Evolutionary conservation across 2,329 filamentous ascomycete species (phyloP), one percentile per base, ranked within the genome.

Genomic region (Botrytis deweyae): DNA sequence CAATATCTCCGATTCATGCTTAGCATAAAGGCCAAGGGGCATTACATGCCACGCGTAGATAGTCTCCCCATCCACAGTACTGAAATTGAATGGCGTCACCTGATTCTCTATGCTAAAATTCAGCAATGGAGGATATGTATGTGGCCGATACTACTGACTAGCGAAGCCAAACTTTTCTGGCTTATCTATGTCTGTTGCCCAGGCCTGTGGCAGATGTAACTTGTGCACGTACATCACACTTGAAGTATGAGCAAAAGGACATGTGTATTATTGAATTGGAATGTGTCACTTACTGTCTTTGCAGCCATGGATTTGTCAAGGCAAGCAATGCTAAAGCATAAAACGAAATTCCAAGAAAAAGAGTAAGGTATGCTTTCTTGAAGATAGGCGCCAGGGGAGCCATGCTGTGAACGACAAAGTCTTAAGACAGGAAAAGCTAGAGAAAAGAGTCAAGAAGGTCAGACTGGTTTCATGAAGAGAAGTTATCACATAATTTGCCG

Each of bases 1-100:
- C 58, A 88, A 84, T 20, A 97, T 84, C 22, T 84, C 84, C 36
- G 86, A 83, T 79, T 97, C 92, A 78, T 97, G 88, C 77, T 91
- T 86, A 10, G 89, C 85, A 81, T 97, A 97, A 0, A 93, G 84
- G 70, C 91, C 89, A 10, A 97, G 83, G 0, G 95, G 95, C 67
- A 98, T 84, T 72, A 98, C 87, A 80, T 98, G 95, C 95, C 95
- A 98, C 40, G 92, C 93, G 80, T 96, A 97, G 29, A 98, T 84
- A 3, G 85, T 89, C 82, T 95, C 91, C 58, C 90, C 89, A 81
- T 98, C 95, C 1, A 89, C 85, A 0, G 94, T 96, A 6, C 83
- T 84, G 55, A 98, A 83, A 66, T 88, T 90, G 81, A 98, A 98
- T 0, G 95, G 93, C 9, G 93, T 94, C 4, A 97, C 92, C 83